phyloP scores from a whole-genome alignment of 768 basidiomycete genomes.

The Tricholoma flavovirens region DNA sequence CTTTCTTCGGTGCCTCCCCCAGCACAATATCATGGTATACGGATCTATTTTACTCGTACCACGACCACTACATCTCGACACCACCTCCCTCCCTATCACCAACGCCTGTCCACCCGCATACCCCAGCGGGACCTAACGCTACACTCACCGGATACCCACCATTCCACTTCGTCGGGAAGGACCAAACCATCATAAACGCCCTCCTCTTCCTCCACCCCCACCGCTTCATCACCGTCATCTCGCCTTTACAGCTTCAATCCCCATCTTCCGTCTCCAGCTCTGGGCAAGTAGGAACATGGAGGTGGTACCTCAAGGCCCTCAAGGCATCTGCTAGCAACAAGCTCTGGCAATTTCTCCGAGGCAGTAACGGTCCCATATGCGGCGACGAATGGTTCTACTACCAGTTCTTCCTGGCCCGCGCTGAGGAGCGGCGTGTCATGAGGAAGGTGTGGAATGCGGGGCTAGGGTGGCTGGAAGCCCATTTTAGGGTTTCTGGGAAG shows the following conservation, averaged over 20 bases:
- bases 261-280: slow-evolving; percentile 10
- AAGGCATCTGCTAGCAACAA: not conserved
- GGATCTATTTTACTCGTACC: slow-evolving; percentile 41
- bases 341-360: slow-evolving; percentile 1
- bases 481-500: slow-evolving; percentile 11
- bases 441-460: slow-evolving; percentile 12
- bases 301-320: not conserved
- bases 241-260: slow-evolving; percentile 15
- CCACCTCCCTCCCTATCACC: slow-evolving; percentile 17
- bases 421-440: slow-evolving; percentile 14
- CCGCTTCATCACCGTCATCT: slow-evolving; percentile 35
- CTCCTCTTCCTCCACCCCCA: slow-evolving; percentile 40
- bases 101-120: slow-evolving; percentile 34
- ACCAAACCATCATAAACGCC: slow-evolving; percentile 49
- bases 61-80: slow-evolving; percentile 43
- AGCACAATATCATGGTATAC: slow-evolving; percentile 41
- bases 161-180: slow-evolving; percentile 47
- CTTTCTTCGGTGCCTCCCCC: slow-evolving; percentile 51
- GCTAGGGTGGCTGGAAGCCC: slow-evolving; percentile 12
- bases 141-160: not conserved
- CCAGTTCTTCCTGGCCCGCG: slow-evolving; percentile 40
- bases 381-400: slow-evolving; percentile 44
- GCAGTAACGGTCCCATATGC: slow-evolving; percentile 19
- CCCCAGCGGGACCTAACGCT: slow-evolving; percentile 8
- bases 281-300: not conserved